phyloP scores from a whole-genome alignment of 805 yeast genomes.

The Myxozyma udenii region DNA sequence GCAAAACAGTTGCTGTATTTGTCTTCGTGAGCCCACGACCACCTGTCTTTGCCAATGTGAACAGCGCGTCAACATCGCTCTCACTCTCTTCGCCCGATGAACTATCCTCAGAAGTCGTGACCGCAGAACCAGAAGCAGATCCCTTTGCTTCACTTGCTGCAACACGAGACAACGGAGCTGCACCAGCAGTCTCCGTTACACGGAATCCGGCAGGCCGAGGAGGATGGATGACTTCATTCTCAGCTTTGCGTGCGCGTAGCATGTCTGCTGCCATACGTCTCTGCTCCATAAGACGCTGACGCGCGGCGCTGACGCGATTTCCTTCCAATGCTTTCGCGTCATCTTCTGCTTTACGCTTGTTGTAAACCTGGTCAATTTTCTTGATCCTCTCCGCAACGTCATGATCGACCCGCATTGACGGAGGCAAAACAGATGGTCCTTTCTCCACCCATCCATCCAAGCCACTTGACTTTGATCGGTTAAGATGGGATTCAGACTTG shows the following conservation, averaged over 20 bases:
- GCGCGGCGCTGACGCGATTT: constrained; percentile 17
- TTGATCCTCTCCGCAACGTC: constrained; percentile 3
- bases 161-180: constrained; percentile 29
- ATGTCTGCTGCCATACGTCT: constrained; percentile 19
- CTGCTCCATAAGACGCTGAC: constrained; percentile 28
- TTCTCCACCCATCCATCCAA: constrained; percentile 21
- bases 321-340: constrained; percentile 7
- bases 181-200: constrained; percentile 30
- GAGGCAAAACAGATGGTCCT: not conserved
- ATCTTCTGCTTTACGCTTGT: constrained; percentile 5
- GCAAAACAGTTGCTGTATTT: constrained; percentile 19
- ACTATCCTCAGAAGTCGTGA: constrained; percentile 35
- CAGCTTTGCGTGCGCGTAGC: constrained; percentile 14
- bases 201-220: constrained; percentile 53
- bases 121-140: constrained; percentile 16
- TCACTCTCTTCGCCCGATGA: constrained; percentile 45
- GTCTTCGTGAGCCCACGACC: constrained; percentile 24
- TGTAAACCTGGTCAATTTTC: constrained; percentile 9
- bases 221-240: constrained; percentile 42
- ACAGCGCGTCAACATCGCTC: constrained; percentile 37
- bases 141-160: constrained; percentile 31
- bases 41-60: constrained; percentile 37
- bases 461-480: not conserved
- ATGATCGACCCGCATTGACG: not conserved
- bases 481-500: not conserved